These are phyloP conservation scores for Abrus precatorius DNA, from an alignment of 306 rosid genomes.

Conservation along the genomic window DNA sequence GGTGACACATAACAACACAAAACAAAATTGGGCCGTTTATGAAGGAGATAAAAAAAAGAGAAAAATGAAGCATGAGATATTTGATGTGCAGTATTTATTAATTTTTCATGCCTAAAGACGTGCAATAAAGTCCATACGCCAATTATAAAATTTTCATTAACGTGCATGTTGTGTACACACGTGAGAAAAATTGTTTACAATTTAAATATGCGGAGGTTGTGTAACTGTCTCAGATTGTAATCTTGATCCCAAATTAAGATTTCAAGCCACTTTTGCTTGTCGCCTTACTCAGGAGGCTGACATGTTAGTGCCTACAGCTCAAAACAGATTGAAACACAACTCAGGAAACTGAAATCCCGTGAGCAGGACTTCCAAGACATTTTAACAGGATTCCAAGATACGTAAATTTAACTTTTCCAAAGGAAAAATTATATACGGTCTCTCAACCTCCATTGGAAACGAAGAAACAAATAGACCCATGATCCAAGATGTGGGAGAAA, in stretches of 20 bases:
- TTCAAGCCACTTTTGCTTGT: neutral
- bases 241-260: neutral
- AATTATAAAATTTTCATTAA: no score
- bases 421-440: no score
- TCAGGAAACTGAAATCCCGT: no score
- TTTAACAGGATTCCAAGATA: no score
- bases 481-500: neutral
- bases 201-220: neutral
- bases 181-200: no score
- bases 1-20: neutral
- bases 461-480: no score
- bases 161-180: no score
- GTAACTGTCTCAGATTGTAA: neutral
- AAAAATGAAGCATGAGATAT: neutral
- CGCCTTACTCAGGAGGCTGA: neutral
- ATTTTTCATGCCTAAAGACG: no score
- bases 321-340: neutral
- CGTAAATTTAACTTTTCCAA: no score
- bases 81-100: neutral
- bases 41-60: neutral
- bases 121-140: no score
- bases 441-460: no score
- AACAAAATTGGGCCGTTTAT: neutral
- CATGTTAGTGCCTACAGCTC: neutral
- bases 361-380: no score